Evolutionary conservation across 2,329 filamentous ascomycete species (phyloP).

Genomic region (Metarhizium anisopliae): DNA sequence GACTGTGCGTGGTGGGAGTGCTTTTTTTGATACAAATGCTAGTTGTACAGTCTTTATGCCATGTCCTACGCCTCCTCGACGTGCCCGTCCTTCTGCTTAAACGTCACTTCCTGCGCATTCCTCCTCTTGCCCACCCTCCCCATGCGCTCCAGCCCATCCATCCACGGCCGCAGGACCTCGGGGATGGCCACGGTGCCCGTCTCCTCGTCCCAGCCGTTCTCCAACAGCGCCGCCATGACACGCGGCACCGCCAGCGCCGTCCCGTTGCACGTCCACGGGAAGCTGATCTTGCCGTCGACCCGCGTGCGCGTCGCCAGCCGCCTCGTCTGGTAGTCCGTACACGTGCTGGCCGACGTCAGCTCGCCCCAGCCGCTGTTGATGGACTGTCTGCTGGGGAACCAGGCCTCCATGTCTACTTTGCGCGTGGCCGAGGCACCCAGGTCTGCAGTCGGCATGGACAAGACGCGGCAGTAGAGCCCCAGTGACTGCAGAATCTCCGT

Average conservation of each 20-base stretch:
- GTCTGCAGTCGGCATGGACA: constrained; percentile 87
- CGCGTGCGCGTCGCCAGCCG: constrained; percentile 69
- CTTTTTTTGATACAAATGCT: neutral
- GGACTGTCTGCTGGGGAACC: constrained; percentile 70
- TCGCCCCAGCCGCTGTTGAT: constrained; percentile 71
- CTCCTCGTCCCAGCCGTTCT: constrained; percentile 79
- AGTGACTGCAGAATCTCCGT: constrained; percentile 71
- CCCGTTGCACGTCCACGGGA: constrained; percentile 87
- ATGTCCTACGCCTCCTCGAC: neutral
- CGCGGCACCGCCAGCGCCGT: constrained; percentile 88
- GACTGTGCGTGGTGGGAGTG: neutral
- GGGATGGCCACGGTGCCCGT: constrained; percentile 63
- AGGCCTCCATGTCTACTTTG: constrained; percentile 90
- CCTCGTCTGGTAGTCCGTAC: constrained; percentile 88
- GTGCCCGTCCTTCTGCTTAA: neutral
- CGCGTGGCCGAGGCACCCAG: constrained; percentile 79
- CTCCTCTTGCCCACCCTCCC: constrained; percentile 23
- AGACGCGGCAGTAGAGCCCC: constrained; percentile 73
- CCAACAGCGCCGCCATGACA: constrained; percentile 78
- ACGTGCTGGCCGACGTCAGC: constrained; percentile 82
- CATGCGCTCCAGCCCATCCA: constrained; percentile 67
- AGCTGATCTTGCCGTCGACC: constrained; percentile 47
- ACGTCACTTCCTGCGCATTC: constrained; percentile 3
- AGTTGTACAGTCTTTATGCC: neutral
- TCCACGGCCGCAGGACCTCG: constrained; percentile 70